These are phyloP conservation scores for Hippophae tibetana DNA, from an alignment of 306 rosid genomes.

Conservation along the genomic window DNA sequence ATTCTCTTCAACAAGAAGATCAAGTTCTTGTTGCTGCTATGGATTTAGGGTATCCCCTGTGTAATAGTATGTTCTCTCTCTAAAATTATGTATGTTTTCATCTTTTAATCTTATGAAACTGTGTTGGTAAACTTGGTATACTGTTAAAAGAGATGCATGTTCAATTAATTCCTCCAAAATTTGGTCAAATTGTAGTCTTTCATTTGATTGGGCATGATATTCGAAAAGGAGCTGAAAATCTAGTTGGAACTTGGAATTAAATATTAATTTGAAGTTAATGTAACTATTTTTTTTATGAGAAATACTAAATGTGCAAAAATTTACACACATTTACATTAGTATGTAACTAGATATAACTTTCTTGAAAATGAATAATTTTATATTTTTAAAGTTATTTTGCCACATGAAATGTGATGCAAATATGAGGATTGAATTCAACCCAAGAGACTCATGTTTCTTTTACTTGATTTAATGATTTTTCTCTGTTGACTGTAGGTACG, in stretches of 20 bases:
- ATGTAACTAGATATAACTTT: too few species aligned
- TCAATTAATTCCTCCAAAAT: background rate
- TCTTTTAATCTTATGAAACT: conserved; percentile 2
- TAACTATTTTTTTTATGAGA: too few species aligned
- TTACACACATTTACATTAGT: too few species aligned
- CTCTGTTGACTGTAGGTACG: conserved; percentile 37
- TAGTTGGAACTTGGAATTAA: too few species aligned
- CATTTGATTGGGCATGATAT: too few species aligned
- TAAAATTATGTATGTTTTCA: background rate
- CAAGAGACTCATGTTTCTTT: background rate
- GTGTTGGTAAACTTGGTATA: background rate
- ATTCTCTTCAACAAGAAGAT: conserved; percentile 31
- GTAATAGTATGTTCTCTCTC: conserved; percentile 37
- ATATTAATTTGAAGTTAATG: too few species aligned
- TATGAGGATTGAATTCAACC: background rate
- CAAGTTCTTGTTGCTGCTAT: conserved; percentile 26
- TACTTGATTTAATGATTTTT: background rate
- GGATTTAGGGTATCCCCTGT: conserved; percentile 29
- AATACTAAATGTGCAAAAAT: too few species aligned
- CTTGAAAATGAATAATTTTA: too few species aligned
- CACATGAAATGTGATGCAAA: too few species aligned
- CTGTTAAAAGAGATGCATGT: background rate
- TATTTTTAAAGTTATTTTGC: too few species aligned
- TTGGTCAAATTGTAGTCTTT: too few species aligned
- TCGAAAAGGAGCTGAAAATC: too few species aligned